These are phyloP conservation scores for Epichloe uncinata DNA, from an alignment of 2,329 filamentous ascomycete genomes.

Conservation along the genomic window DNA sequence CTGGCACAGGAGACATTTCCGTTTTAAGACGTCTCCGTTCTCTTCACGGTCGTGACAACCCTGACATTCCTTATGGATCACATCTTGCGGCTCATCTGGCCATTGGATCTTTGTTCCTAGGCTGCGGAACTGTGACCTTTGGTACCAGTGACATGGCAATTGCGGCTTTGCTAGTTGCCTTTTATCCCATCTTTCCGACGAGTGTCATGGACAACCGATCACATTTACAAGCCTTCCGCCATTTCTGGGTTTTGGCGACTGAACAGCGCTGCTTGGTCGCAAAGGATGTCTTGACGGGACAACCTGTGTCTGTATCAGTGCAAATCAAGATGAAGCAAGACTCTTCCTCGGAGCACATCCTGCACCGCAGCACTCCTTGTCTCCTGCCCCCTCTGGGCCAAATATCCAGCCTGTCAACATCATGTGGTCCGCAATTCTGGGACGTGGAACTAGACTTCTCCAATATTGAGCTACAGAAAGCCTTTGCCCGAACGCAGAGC, in stretches of 20 bases:
- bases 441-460: slow-evolving; percentile 65
- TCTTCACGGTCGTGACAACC: slow-evolving; percentile 75
- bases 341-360: slow-evolving; percentile 23
- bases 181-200: slow-evolving; percentile 86
- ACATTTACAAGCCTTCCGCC: slow-evolving; percentile 89
- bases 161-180: slow-evolving; percentile 73
- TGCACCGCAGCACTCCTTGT: slow-evolving; percentile 40
- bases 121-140: slow-evolving; percentile 85
- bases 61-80: slow-evolving; percentile 79
- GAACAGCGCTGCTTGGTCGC: slow-evolving; percentile 81
- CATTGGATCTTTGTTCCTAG: slow-evolving; percentile 80
- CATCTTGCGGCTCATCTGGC: slow-evolving; percentile 89
- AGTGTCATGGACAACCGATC: slow-evolving; percentile 87
- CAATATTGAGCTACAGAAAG: slow-evolving; percentile 45
- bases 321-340: slow-evolving; percentile 43
- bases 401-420: slow-evolving; percentile 46
- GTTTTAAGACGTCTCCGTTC: slow-evolving; percentile 76
- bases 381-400: slow-evolving; percentile 55
- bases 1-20: slow-evolving; percentile 78
- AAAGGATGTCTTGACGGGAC: slow-evolving; percentile 72
- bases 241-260: slow-evolving; percentile 91
- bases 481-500: slow-evolving; percentile 55
- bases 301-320: slow-evolving; percentile 63
- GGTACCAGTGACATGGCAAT: slow-evolving; percentile 79
- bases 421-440: slow-evolving; percentile 60